phyloP scores from a whole-genome alignment of 345 rosid species.

The Eucalyptus regnans region DNA sequence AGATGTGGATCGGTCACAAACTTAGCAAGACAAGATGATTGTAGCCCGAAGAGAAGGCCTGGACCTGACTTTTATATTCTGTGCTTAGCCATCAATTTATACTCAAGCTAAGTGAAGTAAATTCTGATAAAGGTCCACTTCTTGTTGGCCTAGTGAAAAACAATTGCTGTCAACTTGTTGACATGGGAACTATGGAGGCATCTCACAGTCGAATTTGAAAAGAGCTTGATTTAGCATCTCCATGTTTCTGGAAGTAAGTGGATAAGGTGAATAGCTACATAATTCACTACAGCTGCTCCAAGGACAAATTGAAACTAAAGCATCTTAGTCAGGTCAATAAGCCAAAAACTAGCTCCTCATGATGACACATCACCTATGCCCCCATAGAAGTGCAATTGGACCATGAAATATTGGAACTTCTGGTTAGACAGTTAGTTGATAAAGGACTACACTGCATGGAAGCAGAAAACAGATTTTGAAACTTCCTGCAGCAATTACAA shows the following conservation, averaged over 20 bases:
- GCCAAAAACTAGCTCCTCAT: not conserved
- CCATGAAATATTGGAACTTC: not conserved
- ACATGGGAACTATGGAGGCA: not conserved
- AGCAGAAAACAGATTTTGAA: not conserved
- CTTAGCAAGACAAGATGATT: not conserved
- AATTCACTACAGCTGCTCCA: not conserved
- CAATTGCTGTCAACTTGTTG: not conserved
- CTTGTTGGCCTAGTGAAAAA: not conserved
- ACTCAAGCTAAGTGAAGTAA: not conserved
- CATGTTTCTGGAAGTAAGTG: not conserved
- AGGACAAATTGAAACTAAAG: not conserved
- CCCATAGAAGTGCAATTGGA: not conserved
- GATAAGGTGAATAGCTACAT: not conserved
- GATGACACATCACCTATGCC: not conserved
- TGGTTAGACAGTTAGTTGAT: not conserved
- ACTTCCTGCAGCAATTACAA: not conserved
- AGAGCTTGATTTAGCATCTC: not conserved
- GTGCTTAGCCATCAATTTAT: not conserved
- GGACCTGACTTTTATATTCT: not conserved
- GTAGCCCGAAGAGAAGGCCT: not conserved
- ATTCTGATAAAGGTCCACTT: not conserved
- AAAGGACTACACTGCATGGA: not conserved
- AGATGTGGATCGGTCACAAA: not conserved
- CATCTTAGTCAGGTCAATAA: not conserved
- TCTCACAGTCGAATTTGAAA: not conserved